Conservation (phyloP, 2,329 filamentous ascomycete genomes). For the Nothophoma quercina region DNA sequence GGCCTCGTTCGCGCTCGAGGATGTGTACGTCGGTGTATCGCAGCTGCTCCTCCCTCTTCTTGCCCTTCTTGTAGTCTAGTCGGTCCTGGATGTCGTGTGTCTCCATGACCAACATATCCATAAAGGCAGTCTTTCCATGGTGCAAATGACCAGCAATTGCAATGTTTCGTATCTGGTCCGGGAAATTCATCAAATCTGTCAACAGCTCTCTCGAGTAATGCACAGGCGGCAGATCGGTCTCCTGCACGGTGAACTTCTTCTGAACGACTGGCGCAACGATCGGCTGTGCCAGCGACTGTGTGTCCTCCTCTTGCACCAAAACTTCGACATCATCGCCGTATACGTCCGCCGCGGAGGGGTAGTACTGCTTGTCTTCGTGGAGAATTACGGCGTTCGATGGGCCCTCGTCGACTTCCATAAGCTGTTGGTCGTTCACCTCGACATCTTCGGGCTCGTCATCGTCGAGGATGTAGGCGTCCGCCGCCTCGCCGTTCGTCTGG, state of each 20-base stretch:
- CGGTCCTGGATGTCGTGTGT: slow-evolving; percentile 87
- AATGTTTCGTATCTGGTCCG: slow-evolving; percentile 91
- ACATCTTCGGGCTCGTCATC: slow-evolving; percentile 65
- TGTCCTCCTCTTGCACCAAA: slow-evolving; percentile 95
- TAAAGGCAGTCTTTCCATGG: slow-evolving; percentile 96
- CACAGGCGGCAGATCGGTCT: slow-evolving; percentile 87
- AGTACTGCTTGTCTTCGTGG: slow-evolving; percentile 99
- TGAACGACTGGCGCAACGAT: slow-evolving; percentile 92
- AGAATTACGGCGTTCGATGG: slow-evolving; percentile 97
- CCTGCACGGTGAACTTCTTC: slow-evolving; percentile 95
- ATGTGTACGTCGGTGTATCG: slow-evolving; percentile 94
- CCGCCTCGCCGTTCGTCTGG: slow-evolving; percentile 74
- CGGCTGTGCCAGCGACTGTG: slow-evolving; percentile 87
- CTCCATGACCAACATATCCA: slow-evolving; percentile 97
- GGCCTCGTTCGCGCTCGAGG: slow-evolving; percentile 84
- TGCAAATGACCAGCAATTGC: slow-evolving; percentile 92
- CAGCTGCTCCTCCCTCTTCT: slow-evolving; percentile 84
- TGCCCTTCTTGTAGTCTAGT: slow-evolving; percentile 81
- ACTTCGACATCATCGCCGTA: slow-evolving; percentile 96
- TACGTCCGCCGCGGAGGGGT: slow-evolving; percentile 95
- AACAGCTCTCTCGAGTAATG: slow-evolving; percentile 90
- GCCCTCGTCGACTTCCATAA: slow-evolving; percentile 93
- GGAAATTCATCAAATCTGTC: slow-evolving; percentile 95
- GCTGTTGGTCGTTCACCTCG: slow-evolving; percentile 72
- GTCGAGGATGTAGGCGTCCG: slow-evolving; percentile 80